Conservation (phyloP, 768 basidiomycete genomes). For the Rubroboletus pulcherrimus region DNA sequence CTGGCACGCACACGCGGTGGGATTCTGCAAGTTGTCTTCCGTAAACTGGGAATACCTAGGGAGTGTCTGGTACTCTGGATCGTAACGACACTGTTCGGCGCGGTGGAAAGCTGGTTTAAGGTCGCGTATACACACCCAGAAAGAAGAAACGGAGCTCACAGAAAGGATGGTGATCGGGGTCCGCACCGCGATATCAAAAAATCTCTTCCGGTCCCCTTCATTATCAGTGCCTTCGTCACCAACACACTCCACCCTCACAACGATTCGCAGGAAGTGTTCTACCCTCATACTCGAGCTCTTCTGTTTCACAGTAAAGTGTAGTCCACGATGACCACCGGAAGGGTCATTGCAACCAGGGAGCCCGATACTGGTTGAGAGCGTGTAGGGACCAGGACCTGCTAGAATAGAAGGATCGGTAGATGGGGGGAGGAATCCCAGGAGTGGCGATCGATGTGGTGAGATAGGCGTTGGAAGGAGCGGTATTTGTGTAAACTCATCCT, state of each 20-base stretch:
- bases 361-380: slow-evolving; percentile 11
- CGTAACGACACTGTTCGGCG: slow-evolving; percentile 67
- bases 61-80: slow-evolving; percentile 73
- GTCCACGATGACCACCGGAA: slow-evolving; percentile 17
- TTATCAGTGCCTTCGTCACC: slow-evolving; percentile 67
- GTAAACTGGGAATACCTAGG: slow-evolving; percentile 62
- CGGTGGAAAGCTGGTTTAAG: neutral
- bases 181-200: slow-evolving; percentile 87
- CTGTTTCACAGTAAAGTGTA: slow-evolving; percentile 73
- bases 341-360: slow-evolving; percentile 16
- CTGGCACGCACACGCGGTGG: slow-evolving; percentile 44
- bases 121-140: neutral
- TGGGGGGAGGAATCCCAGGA: slow-evolving; percentile 12
- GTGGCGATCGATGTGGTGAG: slow-evolving; percentile 29
- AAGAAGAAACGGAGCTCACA: slow-evolving; percentile 41
- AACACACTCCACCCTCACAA: slow-evolving; percentile 69
- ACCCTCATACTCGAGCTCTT: slow-evolving; percentile 67
- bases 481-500: neutral
- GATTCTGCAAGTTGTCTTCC: slow-evolving; percentile 6
- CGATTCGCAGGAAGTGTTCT: slow-evolving; percentile 73
- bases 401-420: slow-evolving; percentile 22
- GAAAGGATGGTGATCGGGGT: slow-evolving; percentile 86
- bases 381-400: slow-evolving; percentile 27
- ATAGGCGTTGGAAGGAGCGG: slow-evolving; percentile 29
- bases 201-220: slow-evolving; percentile 68